These are phyloP conservation scores for Luffa aegyptiaca DNA, from an alignment of 306 rosid genomes.

Conservation along the genomic window DNA sequence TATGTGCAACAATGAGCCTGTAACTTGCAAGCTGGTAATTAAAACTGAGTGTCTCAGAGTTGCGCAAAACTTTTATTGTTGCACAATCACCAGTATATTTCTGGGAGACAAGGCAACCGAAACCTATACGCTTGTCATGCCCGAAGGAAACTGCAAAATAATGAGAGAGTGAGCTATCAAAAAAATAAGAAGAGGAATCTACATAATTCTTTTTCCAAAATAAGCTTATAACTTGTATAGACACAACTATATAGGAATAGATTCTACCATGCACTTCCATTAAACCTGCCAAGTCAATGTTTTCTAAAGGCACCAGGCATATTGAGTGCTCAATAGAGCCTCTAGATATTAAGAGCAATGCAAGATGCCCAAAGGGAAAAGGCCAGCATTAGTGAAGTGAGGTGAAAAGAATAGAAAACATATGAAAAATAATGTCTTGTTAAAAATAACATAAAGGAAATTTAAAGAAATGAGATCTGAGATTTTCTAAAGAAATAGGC, in stretches of 20 bases:
- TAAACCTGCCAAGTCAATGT: not conserved
- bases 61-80: constrained; percentile 55
- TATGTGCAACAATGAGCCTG: constrained; percentile 85
- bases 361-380: not conserved
- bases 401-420: not conserved
- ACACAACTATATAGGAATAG: not conserved
- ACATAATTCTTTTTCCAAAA: not conserved
- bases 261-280: not conserved
- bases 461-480: not conserved
- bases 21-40: constrained; percentile 52
- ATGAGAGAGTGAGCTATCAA: not conserved
- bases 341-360: not conserved
- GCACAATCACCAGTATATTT: constrained; percentile 43
- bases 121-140: constrained; percentile 93
- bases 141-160: constrained; percentile 56
- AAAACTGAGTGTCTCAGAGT: constrained; percentile 42
- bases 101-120: constrained; percentile 55
- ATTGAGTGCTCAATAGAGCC: not conserved
- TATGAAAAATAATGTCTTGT: not conserved
- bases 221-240: not conserved
- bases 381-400: not conserved
- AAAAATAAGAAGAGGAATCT: not conserved
- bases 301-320: not conserved
- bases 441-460: not conserved
- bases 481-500: not conserved